phyloP scores from a whole-genome alignment of 1,139 yeast species.

The Pichia inconspicua region DNA sequence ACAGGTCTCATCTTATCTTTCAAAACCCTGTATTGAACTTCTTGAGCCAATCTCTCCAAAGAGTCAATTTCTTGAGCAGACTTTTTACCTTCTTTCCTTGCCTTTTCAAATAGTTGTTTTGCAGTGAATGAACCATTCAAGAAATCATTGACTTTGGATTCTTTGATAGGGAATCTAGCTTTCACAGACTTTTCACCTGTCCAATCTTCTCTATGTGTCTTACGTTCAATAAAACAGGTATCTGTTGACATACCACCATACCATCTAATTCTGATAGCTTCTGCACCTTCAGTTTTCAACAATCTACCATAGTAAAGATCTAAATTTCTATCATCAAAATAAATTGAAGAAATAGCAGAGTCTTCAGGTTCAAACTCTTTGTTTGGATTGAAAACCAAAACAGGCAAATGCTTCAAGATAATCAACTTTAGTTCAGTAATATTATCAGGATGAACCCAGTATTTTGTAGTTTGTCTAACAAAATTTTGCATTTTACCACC shows the following conservation, averaged over 20 bases:
- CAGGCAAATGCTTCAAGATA: conserved; percentile 90
- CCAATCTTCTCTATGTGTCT: conserved; percentile 99
- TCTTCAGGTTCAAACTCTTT: conserved; percentile 94
- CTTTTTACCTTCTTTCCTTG: conserved; percentile 88
- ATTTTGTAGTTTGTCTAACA: conserved; percentile 95
- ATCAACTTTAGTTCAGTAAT: conserved; percentile 94
- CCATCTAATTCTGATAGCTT: conserved; percentile 97
- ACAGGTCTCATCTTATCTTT: conserved; percentile 86
- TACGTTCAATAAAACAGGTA: conserved; percentile 89
- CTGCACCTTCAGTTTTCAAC: conserved; percentile 97
- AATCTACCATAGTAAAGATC: conserved; percentile 91
- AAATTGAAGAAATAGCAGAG: conserved; percentile 92
- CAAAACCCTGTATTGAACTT: conserved; percentile 81
- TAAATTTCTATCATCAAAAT: conserved; percentile 81
- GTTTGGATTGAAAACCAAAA: conserved; percentile 88
- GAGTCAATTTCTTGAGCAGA: conserved; percentile 80
- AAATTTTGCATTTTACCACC: conserved; percentile 98
- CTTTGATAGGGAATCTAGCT: conserved; percentile 89
- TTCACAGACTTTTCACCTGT: conserved; percentile 98
- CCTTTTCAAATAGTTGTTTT: conserved; percentile 81
- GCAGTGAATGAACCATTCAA: conserved; percentile 80
- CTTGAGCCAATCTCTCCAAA: conserved; percentile 84
- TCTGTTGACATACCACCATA: conserved; percentile 96
- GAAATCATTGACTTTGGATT: conserved; percentile 80
- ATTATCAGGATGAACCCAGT: conserved; percentile 99